Evolutionary conservation across 352 stramenopile species (phyloP).

Genomic region (Pythium rhizo-oryzae): DNA sequence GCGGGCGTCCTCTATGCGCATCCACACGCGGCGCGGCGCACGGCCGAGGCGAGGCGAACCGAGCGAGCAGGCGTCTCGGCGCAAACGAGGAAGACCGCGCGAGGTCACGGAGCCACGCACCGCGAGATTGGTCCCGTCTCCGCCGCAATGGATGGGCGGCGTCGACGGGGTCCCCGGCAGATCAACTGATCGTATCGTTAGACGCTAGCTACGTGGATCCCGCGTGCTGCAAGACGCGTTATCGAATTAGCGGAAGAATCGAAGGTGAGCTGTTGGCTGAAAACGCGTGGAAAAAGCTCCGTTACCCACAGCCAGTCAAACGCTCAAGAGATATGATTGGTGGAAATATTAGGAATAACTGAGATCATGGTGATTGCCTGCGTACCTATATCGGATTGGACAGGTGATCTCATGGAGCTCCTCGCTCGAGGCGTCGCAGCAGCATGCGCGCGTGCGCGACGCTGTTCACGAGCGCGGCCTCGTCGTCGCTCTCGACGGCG

Average conservation of each 20-base stretch:
- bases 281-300: too few species aligned
- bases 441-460: constrained; percentile 41
- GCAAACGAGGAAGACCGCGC: neutral
- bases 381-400: constrained; percentile 1
- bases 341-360: too few species aligned
- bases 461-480: constrained; percentile 39
- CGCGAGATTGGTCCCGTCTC: constrained; percentile 12
- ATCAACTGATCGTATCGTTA: too few species aligned
- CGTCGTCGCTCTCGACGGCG: constrained; percentile 46
- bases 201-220: neutral
- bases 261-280: too few species aligned
- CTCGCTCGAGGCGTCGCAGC: constrained; percentile 25
- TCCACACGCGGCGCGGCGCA: too few species aligned
- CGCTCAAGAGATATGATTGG: constrained; percentile 3
- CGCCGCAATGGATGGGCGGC: constrained; percentile 1
- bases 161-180: constrained; percentile 9
- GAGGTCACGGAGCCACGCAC: neutral
- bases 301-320: constrained; percentile 1
- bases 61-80: too few species aligned
- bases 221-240: too few species aligned
- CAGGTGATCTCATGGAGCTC: too few species aligned
- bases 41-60: too few species aligned
- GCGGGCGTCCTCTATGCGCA: constrained; percentile 26
- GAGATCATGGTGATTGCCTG: neutral
- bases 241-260: too few species aligned